These are phyloP conservation scores for Castanopsis chinensis DNA, from an alignment of 306 rosid species.

Conservation along the genomic window DNA sequence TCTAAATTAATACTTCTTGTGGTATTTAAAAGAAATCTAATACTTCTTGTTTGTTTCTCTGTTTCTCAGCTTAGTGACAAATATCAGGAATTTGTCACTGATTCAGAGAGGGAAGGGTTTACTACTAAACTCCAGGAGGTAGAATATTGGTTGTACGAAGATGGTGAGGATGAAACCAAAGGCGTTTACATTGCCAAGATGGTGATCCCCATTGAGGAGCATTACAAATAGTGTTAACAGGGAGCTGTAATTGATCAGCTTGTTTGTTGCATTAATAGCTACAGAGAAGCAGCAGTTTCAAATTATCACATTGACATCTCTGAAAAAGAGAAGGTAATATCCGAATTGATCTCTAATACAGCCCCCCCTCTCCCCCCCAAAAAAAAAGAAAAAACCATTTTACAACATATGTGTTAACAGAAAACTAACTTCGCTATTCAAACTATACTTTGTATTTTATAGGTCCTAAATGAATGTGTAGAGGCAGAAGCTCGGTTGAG, in stretches of 20 bases:
- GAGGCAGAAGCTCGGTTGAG: slow-evolving; percentile 89
- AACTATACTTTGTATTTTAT: not conserved
- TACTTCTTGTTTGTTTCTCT: not conserved
- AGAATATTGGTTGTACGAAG: slow-evolving; percentile 94
- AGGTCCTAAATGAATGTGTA: slow-evolving; percentile 79
- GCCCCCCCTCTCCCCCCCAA: no score
- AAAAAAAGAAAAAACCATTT: not conserved
- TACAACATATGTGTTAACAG: no score
- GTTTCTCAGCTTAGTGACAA: slow-evolving; percentile 69
- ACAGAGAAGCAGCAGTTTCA: slow-evolving; percentile 75
- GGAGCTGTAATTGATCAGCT: slow-evolving; percentile 64
- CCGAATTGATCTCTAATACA: no score
- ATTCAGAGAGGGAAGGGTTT: slow-evolving; percentile 66
- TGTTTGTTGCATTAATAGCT: slow-evolving; percentile 55
- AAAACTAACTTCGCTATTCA: no score
- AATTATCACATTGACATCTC: slow-evolving; percentile 74
- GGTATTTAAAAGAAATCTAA: not conserved
- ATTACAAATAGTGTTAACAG: slow-evolving; percentile 65
- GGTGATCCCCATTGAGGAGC: slow-evolving; percentile 90
- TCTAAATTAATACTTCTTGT: not conserved
- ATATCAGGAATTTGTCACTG: slow-evolving; percentile 68
- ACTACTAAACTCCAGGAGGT: slow-evolving; percentile 66
- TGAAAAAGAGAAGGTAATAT: slow-evolving; percentile 74
- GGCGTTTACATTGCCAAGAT: not conserved
- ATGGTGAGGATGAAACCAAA: slow-evolving; percentile 80